These are phyloP conservation scores for Annulohypoxylon maeteangense DNA, from an alignment of 495 filamentous ascomycete species.

Conservation along the genomic window DNA sequence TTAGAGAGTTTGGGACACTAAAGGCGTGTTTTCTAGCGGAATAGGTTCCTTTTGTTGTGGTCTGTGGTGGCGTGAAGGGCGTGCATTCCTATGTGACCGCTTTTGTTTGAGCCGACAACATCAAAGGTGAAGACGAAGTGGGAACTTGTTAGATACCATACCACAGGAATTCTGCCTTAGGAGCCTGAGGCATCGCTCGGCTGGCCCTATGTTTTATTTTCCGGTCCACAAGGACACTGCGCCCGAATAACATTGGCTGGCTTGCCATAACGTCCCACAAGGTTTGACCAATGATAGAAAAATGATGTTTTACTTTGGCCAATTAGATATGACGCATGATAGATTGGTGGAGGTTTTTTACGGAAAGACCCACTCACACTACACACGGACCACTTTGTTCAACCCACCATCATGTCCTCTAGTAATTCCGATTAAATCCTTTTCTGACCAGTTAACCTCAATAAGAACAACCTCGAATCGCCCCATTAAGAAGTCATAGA, in stretches of 20 bases:
- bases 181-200: constrained; percentile 31
- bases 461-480: constrained; percentile 6
- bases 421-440: not conserved
- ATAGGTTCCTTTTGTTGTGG: constrained; percentile 17
- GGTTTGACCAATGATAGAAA: constrained; percentile 27
- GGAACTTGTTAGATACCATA: constrained; percentile 40
- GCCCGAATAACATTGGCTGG: constrained; percentile 27
- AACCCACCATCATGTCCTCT: constrained; percentile 16
- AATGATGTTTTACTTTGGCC: constrained; percentile 8
- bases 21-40: constrained; percentile 13
- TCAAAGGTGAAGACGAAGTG: constrained; percentile 37
- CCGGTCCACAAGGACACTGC: constrained; percentile 37
- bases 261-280: not conserved
- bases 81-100: constrained; percentile 9
- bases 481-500: not conserved
- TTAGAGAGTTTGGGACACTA: constrained; percentile 18
- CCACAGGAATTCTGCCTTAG: constrained; percentile 5
- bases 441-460: constrained; percentile 3
- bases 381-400: constrained; percentile 26
- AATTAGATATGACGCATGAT: constrained; percentile 22
- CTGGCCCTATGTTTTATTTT: constrained; percentile 6
- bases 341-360: constrained; percentile 14
- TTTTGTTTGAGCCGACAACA: constrained; percentile 30
- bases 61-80: not conserved
- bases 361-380: not conserved